phyloP scores from a whole-genome alignment of 2,329 filamentous ascomycete genomes.

The Stagonosporopsis vannaccii region DNA sequence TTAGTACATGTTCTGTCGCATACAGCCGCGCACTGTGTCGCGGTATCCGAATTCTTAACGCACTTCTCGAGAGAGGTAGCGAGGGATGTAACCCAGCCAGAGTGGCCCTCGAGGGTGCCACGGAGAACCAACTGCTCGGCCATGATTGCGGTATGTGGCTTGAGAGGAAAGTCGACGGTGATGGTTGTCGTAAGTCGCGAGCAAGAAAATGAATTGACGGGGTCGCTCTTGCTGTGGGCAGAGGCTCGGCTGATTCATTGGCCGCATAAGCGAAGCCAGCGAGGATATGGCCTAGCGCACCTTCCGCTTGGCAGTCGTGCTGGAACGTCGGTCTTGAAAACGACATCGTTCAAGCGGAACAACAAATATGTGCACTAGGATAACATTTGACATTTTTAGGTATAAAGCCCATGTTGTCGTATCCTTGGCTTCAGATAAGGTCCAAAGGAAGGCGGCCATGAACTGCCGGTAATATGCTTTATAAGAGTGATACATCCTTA shows the following conservation, averaged over 20 bases:
- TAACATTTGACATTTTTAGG: not conserved
- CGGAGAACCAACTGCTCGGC: slow-evolving; percentile 95
- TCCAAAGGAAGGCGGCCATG: not conserved
- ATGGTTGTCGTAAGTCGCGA: slow-evolving; percentile 37
- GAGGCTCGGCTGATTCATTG: not conserved
- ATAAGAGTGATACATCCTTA: not conserved
- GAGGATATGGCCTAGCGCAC: not conserved
- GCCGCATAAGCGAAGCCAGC: not conserved
- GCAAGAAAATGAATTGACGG: slow-evolving; percentile 18
- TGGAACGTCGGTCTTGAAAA: not conserved
- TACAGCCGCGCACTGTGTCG: slow-evolving; percentile 20
- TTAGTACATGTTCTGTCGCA: slow-evolving; percentile 39
- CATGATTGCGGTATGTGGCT: slow-evolving; percentile 64
- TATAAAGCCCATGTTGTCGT: not conserved
- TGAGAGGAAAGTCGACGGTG: slow-evolving; percentile 42
- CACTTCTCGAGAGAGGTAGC: slow-evolving; percentile 99
- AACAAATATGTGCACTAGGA: not conserved
- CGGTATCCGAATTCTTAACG: slow-evolving; percentile 24
- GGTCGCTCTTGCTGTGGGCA: slow-evolving; percentile 17
- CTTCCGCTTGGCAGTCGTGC: not conserved
- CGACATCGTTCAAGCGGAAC: not conserved
- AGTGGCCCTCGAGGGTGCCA: slow-evolving; percentile 98
- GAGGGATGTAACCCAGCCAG: slow-evolving; percentile 98
- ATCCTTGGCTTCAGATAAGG: not conserved
- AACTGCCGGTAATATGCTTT: not conserved